A percentile compares a stretch with the other conserved stretches of the same genome.
These are phyloP conservation scores for Ophiostoma montium DNA, from an alignment of 2,329 filamentous ascomycete genomes.

Conservation along the genomic window DNA sequence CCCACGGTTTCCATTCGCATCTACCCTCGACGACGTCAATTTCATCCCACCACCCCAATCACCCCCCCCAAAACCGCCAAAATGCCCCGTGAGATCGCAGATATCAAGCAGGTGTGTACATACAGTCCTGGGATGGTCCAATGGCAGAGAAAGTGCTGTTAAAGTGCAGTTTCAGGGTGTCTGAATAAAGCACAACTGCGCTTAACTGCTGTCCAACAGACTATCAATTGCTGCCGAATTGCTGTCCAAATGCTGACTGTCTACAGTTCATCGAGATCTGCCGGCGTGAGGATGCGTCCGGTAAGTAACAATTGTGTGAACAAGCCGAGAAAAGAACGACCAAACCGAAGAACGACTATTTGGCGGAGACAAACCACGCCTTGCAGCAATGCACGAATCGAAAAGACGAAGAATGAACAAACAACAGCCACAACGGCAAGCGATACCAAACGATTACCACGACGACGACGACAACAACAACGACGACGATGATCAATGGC, in stretches of 20 bases:
- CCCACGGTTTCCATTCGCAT: conserved; percentile 3
- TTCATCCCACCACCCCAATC: conserved; percentile 15
- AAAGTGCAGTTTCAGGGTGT: background rate
- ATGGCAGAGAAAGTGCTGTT: background rate
- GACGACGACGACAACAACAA: background rate
- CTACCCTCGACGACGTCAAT: conserved; percentile 13
- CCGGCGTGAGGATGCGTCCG: conserved; percentile 97
- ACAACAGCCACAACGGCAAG: background rate
- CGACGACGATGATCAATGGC: background rate
- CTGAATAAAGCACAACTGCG: too few relatives aligned
- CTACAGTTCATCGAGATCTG: conserved; percentile 97
- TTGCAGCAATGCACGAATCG: too few relatives aligned
- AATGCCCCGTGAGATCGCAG: conserved; percentile 96
- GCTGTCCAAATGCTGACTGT: conserved; percentile 4
- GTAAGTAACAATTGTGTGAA: conserved; percentile 46
- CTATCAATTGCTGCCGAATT: background rate
- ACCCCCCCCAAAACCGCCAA: conserved; percentile 36
- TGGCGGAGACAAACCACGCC: too few relatives aligned
- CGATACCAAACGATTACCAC: background rate
- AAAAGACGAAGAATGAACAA: background rate
- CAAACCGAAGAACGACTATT: background rate
- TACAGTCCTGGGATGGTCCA: background rate
- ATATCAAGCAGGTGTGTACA: conserved; percentile 70
- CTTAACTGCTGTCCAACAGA: background rate
- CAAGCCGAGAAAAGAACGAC: background rate